phyloP scores from a whole-genome alignment of 306 rosid genomes.

The Prunus fruticosa region DNA sequence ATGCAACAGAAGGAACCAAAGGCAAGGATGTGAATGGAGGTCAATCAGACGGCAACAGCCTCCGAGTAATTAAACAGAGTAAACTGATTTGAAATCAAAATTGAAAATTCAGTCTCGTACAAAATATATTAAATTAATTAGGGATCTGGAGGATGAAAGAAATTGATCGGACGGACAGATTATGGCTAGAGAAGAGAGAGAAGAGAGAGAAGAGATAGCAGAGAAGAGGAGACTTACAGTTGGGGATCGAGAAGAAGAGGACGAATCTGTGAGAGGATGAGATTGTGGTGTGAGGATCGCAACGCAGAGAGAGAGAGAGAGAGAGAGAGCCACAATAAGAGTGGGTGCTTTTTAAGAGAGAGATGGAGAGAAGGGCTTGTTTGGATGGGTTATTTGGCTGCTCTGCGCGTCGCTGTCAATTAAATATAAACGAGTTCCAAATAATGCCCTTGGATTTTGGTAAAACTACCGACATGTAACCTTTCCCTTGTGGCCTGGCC shows the following conservation, averaged over 20 bases:
- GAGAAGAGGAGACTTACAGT: conserved; percentile 56
- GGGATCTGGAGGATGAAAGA: conserved; percentile 51
- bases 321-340: conserved; percentile 42
- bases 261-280: conserved; percentile 56
- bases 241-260: conserved; percentile 56
- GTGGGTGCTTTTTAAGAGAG: conserved; percentile 35
- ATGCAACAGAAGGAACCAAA: conserved; percentile 30
- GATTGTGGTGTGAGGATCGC: conserved; percentile 60
- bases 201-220: conserved; percentile 30
- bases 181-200: conserved; percentile 33
- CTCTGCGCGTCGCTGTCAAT: conserved; percentile 62
- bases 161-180: conserved; percentile 17
- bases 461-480: conserved; percentile 34
- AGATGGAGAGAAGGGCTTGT: conserved; percentile 36
- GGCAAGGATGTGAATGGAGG: conserved; percentile 16
- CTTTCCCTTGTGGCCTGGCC: neutral
- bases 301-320: conserved; percentile 39
- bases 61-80: neutral
- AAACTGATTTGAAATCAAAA: neutral
- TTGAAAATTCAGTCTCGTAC: neutral
- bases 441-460: conserved; percentile 36
- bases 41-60: neutral
- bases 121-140: conserved; percentile 1
- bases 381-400: conserved; percentile 63
- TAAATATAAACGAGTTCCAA: conserved; percentile 9